Base-by-base conservation (phyloP, 179 eudicot species). In the Heliamphora pulchella region DNA sequence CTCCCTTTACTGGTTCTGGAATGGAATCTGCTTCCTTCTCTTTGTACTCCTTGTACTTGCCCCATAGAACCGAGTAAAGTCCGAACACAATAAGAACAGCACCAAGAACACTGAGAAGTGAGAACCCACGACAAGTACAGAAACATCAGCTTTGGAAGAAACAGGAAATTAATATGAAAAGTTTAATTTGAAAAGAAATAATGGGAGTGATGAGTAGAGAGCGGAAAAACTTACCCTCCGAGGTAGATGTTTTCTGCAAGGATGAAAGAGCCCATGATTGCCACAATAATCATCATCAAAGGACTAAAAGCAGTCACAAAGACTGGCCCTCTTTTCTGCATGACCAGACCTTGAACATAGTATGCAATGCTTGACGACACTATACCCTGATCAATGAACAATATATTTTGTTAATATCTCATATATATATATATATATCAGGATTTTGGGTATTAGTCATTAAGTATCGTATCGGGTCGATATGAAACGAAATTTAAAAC, bases 271-370 rank as follows among this genome's bases (percentile, higher is more conserved):
- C 97, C 98, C 98, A 96, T 90, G 83, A 94, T 86, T 20, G 99
- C 99, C 10, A 92, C 98, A 58, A 96, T 90, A 69, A 96, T 89
- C 99, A 96, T 96, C 97, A 94, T 94, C 82, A 96, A 82, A 17
- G 99, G 99, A 48, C 97, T 96, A 65, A 96, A 96, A 68, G 99
- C 98, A 1, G 98, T 96, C 7, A 89, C 99, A 80, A 94, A 96
- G 31, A 96, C 99, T 0, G 99, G 99, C 20, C 99, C 99, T 87
- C 91, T 91, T 85, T 90, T 91, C 80, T 89, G 71, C 96, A 92
- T 96, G 8, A 96, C 98, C n/a, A 90, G 71, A 0, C 98, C 98
- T 91, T 96, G 99, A 2, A 96, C 97, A 73, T 91, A 94, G 83
- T 94, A 94, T 46, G 99, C 94, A 74, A 94, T 87, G 80, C 98